phyloP scores from a whole-genome alignment of 805 yeast species.

The Lachancea meyersii region DNA sequence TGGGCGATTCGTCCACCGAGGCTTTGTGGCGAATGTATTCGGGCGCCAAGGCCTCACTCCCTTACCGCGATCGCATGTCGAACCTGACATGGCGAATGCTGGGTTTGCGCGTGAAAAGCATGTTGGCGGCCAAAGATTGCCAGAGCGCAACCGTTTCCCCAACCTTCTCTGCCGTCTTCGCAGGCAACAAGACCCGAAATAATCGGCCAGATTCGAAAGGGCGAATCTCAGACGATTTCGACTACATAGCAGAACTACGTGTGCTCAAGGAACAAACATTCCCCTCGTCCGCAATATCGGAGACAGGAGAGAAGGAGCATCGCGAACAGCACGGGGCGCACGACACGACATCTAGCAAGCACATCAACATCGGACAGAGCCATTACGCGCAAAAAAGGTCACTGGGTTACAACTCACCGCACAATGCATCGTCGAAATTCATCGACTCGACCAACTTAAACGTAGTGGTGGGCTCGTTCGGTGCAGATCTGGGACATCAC shows the following conservation, averaged over 20 bases:
- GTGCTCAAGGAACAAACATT: neutral
- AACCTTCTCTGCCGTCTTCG: neutral
- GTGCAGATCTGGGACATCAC: neutral
- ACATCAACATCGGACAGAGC: neutral
- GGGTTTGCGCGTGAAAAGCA: slow-evolving; percentile 39
- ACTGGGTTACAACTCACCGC: neutral
- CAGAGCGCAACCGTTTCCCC: neutral
- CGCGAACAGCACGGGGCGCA: neutral
- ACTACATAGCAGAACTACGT: slow-evolving; percentile 3
- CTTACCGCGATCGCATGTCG: slow-evolving; percentile 71
- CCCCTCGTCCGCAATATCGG: slow-evolving; percentile 5
- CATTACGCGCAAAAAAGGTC: neutral
- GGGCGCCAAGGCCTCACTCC: slow-evolving; percentile 66
- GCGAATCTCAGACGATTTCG: slow-evolving; percentile 1
- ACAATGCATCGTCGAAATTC: neutral
- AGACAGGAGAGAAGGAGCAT: neutral
- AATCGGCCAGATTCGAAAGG: neutral
- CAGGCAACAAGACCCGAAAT: neutral
- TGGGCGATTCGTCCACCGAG: slow-evolving; percentile 41
- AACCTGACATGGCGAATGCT: slow-evolving; percentile 86
- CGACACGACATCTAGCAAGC: neutral
- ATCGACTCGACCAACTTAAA: neutral
- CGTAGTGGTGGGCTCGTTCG: neutral
- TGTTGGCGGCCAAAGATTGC: neutral
- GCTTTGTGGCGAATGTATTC: slow-evolving; percentile 78